phyloP scores from a whole-genome alignment of 768 basidiomycete genomes.

The Collybiopsis luxurians region DNA sequence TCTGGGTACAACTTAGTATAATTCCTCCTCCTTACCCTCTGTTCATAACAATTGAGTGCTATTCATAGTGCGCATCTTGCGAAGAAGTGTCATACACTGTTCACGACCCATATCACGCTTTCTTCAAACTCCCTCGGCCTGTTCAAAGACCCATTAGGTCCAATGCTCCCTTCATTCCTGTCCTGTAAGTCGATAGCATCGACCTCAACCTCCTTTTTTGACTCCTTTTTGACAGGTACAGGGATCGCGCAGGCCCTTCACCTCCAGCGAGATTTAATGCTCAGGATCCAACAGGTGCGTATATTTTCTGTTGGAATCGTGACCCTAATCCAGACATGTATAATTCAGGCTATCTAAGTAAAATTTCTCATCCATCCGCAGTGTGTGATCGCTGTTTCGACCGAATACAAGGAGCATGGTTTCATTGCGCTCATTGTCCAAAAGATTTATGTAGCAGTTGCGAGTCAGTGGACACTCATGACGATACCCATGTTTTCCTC shows the following conservation, averaged over 20 bases:
- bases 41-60: conserved; percentile 3
- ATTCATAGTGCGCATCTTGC: conserved; percentile 80
- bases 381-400: conserved; percentile 87
- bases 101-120: conserved; percentile 84
- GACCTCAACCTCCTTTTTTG: neutral
- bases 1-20: conserved; percentile 72
- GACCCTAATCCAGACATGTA: neutral
- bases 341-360: conserved; percentile 55
- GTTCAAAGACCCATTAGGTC: conserved; percentile 62
- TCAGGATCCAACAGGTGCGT: conserved; percentile 57
- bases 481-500: conserved; percentile 79
- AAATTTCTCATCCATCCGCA: conserved; percentile 61
- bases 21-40: neutral
- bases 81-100: conserved; percentile 74
- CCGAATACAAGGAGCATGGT: conserved; percentile 85
- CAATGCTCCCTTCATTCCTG: conserved; percentile 60
- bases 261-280: conserved; percentile 27
- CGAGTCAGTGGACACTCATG: conserved; percentile 78
- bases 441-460: conserved; percentile 87
- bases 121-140: conserved; percentile 83
- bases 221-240: conserved; percentile 48
- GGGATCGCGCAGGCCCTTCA: conserved; percentile 55
- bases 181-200: conserved; percentile 47
- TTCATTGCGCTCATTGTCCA: conserved; percentile 83
- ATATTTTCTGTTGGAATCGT: neutral